Base-by-base conservation (phyloP, 805 yeast genomes). In the Zygoascus biomembranicola region DNA sequence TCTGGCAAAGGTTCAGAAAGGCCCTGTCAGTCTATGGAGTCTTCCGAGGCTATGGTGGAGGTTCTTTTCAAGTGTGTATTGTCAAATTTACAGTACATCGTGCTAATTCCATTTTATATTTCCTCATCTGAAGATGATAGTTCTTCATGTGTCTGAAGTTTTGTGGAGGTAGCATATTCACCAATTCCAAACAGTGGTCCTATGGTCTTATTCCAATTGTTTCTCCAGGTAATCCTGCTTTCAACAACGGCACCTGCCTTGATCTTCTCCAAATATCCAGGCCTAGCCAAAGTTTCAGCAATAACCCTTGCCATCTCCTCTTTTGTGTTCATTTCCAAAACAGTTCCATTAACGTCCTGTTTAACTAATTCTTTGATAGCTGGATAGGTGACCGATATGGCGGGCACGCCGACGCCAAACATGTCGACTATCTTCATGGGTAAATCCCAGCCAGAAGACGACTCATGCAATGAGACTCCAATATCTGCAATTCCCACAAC, bases 401-500 rank as follows among this genome's bases (percentile, higher is more conserved):
- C 97, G 0, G 99, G 99, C 11, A 94, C 72, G 0, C 98, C 98
- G 58, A 94, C 87, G 0, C 99, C 99, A 73, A 92, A 90, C 78
- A 92, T 82, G 64, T 94, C 99, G 5, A 92, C 84, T 37, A 94
- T 87, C 68, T 94, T 94, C 99, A 94, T 94, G 0, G 99, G 99
- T 54, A 94, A 75, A 64, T 94, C 99, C 53, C 87, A 75, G 0
- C 99, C 99, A 47, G 96, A 86, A 46, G 95, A 85, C 0, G 98
- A 90, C 3, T 84, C 79, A 68, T 94, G 99, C 57, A 94, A 72
- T 0, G 98, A 92, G 1, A 94, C 77, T 1, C 97, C 98, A 37
- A 90, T 65, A 64, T 94, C 97, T 2, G 96, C 92, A 2, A 81
- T 70, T 2, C 83, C 82, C 32, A 94, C 66, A 1, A 94, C 71